Evolutionary conservation across 345 rosid species (phyloP).

Genomic region (Geranium brycei): DNA sequence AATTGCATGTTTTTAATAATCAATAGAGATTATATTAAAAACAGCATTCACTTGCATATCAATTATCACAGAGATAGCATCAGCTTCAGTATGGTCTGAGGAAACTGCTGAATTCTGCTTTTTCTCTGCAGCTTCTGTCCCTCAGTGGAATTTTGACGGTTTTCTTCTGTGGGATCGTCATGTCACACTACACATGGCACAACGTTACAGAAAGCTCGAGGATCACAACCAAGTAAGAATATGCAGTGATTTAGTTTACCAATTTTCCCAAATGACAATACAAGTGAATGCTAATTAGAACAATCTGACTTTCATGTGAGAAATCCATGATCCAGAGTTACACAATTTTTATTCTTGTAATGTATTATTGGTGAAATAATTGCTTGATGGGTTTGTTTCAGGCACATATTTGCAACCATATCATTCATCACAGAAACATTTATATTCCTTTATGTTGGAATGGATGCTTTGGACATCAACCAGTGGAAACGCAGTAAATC

Average conservation of each 20-base stretch:
- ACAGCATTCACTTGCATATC: too few relatives aligned
- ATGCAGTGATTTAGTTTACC: background rate
- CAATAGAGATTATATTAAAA: too few relatives aligned
- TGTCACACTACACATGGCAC: constrained; percentile 76
- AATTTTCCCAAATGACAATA: background rate
- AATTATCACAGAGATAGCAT: too few relatives aligned
- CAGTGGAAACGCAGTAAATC: constrained; percentile 47
- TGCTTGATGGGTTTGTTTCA: constrained; percentile 21
- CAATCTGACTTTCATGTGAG: too few relatives aligned
- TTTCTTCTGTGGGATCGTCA: constrained; percentile 57
- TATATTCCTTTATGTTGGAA: constrained; percentile 53
- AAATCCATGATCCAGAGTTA: background rate
- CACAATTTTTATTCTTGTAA: background rate
- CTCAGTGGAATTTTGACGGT: constrained; percentile 63
- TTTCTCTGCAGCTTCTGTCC: constrained; percentile 35
- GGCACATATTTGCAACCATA: constrained; percentile 63
- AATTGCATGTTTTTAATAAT: too few relatives aligned
- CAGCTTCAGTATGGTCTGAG: too few relatives aligned
- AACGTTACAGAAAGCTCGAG: constrained; percentile 57
- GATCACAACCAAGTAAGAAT: constrained; percentile 51
- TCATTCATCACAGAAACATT: constrained; percentile 65
- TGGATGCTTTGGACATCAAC: constrained; percentile 54
- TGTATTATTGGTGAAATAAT: background rate
- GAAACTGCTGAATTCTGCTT: background rate
- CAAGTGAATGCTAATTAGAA: too few relatives aligned